phyloP scores from a whole-genome alignment of 306 rosid species.

The Amphicarpaea edgeworthii region DNA sequence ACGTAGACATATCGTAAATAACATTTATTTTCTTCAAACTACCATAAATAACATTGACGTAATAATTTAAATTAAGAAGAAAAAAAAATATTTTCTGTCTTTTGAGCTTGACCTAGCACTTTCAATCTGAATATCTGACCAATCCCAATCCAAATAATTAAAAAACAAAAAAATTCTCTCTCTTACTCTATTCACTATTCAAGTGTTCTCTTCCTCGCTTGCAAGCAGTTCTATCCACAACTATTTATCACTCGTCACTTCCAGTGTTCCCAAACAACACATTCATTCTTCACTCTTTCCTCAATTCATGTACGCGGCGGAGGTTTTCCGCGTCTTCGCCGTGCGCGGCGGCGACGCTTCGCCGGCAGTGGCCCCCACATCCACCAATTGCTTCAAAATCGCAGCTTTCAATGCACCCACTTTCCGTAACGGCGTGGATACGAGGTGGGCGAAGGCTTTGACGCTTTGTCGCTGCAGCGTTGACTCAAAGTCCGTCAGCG shows the following conservation, averaged over 20 bases:
- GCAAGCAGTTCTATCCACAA: not conserved
- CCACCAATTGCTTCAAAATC: conserved; percentile 35
- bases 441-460: conserved; percentile 27
- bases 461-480: conserved; percentile 42
- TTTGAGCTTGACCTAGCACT: not conserved
- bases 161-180: not conserved
- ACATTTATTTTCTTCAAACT: not conserved
- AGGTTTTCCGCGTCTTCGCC: conserved; percentile 46
- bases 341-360: conserved; percentile 42
- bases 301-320: conserved; percentile 50
- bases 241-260: not conserved
- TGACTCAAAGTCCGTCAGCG: conserved; percentile 59
- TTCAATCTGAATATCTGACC: not conserved
- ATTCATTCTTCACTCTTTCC: not conserved
- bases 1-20: too few relatives aligned
- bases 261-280: not conserved
- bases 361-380: conserved; percentile 36
- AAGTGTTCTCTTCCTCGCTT: not conserved
- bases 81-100: not conserved
- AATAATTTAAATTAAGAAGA: too few relatives aligned
- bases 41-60: not conserved
- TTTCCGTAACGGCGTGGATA: not conserved
- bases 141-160: not conserved
- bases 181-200: not conserved
- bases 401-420: conserved; percentile 30